Evolutionary conservation across 441 rosid genomes (phyloP), one percentile per base, ranked within the genome.

Genomic region (Adansonia rubrostipa): DNA sequence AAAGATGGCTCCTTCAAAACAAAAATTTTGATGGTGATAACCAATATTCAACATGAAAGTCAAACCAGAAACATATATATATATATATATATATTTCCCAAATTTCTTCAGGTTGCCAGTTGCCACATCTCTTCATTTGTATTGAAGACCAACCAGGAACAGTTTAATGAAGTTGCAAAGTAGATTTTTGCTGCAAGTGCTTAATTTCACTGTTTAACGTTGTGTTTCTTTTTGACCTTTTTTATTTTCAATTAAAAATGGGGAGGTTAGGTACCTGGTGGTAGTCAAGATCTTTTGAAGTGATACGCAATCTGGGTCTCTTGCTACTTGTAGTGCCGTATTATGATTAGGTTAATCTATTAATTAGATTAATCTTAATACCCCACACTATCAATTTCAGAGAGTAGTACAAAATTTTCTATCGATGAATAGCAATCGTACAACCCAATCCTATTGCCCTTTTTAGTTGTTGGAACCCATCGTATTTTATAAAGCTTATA

Each of bases 221-320:
- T 14, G 20, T 61, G 40, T 63, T 63, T 63, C 22, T 42, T 15
- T 47, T 63, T 56, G 1, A 5, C 51, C 14, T 28, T 28, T 48
- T 56, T 69, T 9, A 15, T 54, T 62, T 65, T 5, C 33, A 74
- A 76, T 69, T 65, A 61, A 67, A 74, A 79, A 40, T 47, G 28
- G 11, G 69, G 44, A 57, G 68, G 67, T 61, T 65, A 67, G 82
- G 79, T 74, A 66, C n/a, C 8, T n/a, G 5, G 33, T 28, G 33
- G 33, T 5, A 67, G 57, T 63, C 64, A 66, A 54, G 9, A 14
- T 78, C 19, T 64, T 69, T 71, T 24, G 42, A 20, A 63, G 56
- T 70, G 68, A 22, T 11, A 58, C 36, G 79, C 71, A 47, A 72
- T 63, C 68, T 15, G 36, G 47, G 47, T 14, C 14, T 14, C 47